Evolutionary conservation across 352 stramenopile species (phyloP).

Genomic region (Pythium utonaiense): DNA sequence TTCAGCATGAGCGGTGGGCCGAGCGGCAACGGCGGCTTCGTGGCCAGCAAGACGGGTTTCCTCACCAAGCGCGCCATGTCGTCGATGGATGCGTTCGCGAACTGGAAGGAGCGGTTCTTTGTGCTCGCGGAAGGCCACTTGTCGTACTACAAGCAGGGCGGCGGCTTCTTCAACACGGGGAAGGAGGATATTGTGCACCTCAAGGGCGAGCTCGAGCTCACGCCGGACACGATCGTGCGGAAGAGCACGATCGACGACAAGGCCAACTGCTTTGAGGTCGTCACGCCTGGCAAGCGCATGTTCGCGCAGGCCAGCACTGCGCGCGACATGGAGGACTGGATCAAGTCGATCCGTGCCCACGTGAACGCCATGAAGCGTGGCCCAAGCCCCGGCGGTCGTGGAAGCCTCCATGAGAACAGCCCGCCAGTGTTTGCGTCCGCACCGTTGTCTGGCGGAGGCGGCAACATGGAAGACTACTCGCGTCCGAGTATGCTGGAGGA

Average conservation of each 20-base stretch:
- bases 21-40: slow-evolving; percentile 42
- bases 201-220: slow-evolving; percentile 81
- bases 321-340: slow-evolving; percentile 84
- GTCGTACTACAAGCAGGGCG: slow-evolving; percentile 86
- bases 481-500: slow-evolving; percentile 79
- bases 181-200: slow-evolving; percentile 87
- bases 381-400: slow-evolving; percentile 38
- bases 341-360: slow-evolving; percentile 79
- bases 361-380: slow-evolving; percentile 69
- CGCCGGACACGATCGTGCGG: slow-evolving; percentile 68
- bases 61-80: slow-evolving; percentile 85
- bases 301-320: slow-evolving; percentile 80
- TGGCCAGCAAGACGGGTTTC: slow-evolving; percentile 81
- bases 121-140: slow-evolving; percentile 79
- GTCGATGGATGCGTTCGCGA: slow-evolving; percentile 84
- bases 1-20: slow-evolving; percentile 37
- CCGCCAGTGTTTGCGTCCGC: slow-evolving; percentile 29
- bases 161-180: slow-evolving; percentile 80
- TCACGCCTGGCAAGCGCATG: slow-evolving; percentile 82
- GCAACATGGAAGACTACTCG: slow-evolving; percentile 65
- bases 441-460: slow-evolving; percentile 13
- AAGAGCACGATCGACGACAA: slow-evolving; percentile 88
- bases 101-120: slow-evolving; percentile 89
- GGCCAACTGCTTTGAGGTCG: slow-evolving; percentile 84
- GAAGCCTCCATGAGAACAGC: slow-evolving; percentile 62